Conservation (phyloP, 2,329 filamentous ascomycete species). For the Diaporthe australafricana region DNA sequence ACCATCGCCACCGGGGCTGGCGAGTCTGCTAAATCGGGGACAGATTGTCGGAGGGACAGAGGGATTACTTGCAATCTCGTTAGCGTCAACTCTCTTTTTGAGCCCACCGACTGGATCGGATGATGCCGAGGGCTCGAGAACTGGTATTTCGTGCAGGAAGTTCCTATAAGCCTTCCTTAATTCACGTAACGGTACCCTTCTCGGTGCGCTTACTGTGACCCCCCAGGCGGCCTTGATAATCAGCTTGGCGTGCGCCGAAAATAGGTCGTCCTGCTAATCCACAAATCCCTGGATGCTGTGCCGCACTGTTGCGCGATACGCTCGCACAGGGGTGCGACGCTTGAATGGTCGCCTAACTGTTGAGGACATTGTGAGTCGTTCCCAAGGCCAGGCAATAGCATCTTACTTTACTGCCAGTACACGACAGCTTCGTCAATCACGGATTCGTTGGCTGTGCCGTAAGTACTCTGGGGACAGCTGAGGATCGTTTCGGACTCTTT, state of each 20-base stretch:
- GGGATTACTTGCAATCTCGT: neutral
- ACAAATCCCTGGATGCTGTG: slow-evolving; percentile 8
- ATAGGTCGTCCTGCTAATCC: neutral
- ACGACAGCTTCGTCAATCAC: neutral
- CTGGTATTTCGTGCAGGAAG: neutral
- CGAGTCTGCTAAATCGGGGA: neutral
- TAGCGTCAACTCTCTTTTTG: neutral
- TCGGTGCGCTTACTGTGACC: slow-evolving; percentile 17
- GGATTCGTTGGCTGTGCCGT: no score
- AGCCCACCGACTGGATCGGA: neutral
- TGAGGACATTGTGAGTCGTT: neutral
- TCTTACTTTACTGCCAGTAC: neutral
- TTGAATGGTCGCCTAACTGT: no score
- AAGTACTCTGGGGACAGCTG: neutral
- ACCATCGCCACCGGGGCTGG: neutral
- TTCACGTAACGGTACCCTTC: neutral
- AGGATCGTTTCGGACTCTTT: neutral
- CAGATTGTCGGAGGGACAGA: neutral
- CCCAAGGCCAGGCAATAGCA: neutral
- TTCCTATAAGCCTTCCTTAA: neutral
- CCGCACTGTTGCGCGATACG: slow-evolving; percentile 14
- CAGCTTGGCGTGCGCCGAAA: slow-evolving; percentile 18
- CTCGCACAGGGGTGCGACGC: neutral
- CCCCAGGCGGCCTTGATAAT: neutral
- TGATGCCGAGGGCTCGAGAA: neutral